Percentiles rank a stretch among this genome's conserved stretches.
These are phyloP conservation scores for Chalaropsis thielavioides DNA, from an alignment of 2,329 filamentous ascomycete genomes.

Conservation along the genomic window DNA sequence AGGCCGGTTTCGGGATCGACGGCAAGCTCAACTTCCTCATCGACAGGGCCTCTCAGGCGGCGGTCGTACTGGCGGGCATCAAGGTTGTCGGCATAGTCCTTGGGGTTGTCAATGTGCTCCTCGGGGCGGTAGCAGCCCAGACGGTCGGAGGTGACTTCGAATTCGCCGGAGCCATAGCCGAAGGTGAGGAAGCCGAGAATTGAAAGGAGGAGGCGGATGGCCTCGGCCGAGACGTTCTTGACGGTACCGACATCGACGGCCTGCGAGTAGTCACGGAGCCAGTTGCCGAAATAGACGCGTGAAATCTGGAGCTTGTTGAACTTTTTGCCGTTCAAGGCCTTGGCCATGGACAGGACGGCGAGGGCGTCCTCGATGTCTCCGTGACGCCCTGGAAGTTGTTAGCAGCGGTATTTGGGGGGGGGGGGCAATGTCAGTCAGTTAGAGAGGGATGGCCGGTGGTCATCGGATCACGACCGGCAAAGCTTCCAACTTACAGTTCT, in stretches of 20 bases:
- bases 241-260: slow-evolving; percentile 86
- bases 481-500: slow-evolving; percentile 49
- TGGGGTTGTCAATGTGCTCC: slow-evolving; percentile 60
- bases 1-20: slow-evolving; percentile 63
- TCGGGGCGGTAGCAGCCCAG: slow-evolving; percentile 71
- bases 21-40: slow-evolving; percentile 63
- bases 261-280: slow-evolving; percentile 86
- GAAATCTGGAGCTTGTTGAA: slow-evolving; percentile 81
- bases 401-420: neutral
- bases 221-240: slow-evolving; percentile 79
- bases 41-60: slow-evolving; percentile 66
- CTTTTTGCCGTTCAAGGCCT: slow-evolving; percentile 49
- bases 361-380: slow-evolving; percentile 89
- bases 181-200: slow-evolving; percentile 82
- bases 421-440: neutral
- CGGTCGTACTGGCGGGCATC: slow-evolving; percentile 73
- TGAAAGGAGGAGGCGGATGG: slow-evolving; percentile 78
- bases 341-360: slow-evolving; percentile 50
- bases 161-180: slow-evolving; percentile 74
- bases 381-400: slow-evolving; percentile 49
- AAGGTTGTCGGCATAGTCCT: slow-evolving; percentile 77
- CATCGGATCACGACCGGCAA: neutral
- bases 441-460: neutral
- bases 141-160: slow-evolving; percentile 68
- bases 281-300: slow-evolving; percentile 91